Percentiles rank a stretch among this genome's conserved stretches.
These are phyloP conservation scores for Abelmoschus esculentus DNA, from an alignment of 345 rosid species.

Conservation along the genomic window DNA sequence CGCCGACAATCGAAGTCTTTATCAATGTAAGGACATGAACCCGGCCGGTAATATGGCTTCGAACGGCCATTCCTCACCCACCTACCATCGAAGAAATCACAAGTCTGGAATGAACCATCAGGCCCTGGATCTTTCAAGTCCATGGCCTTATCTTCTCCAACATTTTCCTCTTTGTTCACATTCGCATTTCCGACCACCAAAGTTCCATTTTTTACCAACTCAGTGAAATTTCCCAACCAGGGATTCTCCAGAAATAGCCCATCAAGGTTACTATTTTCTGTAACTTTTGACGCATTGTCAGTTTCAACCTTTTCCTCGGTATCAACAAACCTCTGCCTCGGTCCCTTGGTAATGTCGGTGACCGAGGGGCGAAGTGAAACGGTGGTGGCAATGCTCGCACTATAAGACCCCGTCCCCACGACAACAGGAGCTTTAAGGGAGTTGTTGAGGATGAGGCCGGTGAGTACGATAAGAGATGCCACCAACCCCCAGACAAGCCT, in stretches of 20 bases:
- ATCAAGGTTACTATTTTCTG: neutral
- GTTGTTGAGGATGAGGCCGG: constrained; percentile 38
- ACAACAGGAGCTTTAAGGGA: constrained; percentile 28
- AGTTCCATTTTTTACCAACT: constrained; percentile 9
- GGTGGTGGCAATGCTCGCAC: constrained; percentile 18
- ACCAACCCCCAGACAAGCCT: constrained; percentile 45
- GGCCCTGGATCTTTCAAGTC: neutral
- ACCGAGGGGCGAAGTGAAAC: constrained; percentile 24
- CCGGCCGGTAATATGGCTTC: constrained; percentile 62
- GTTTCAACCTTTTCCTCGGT: constrained; percentile 6
- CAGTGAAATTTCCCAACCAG: constrained; percentile 18
- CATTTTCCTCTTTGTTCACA: neutral
- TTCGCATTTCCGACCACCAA: constrained; percentile 9
- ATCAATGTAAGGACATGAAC: constrained; percentile 77
- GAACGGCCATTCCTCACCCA: constrained; percentile 64
- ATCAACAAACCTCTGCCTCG: constrained; percentile 11
- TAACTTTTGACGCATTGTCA: neutral
- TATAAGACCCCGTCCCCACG: constrained; percentile 29
- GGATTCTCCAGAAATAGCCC: neutral
- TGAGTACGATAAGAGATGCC: constrained; percentile 37
- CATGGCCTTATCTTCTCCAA: neutral
- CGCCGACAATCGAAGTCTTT: constrained; percentile 61
- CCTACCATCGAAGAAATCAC: constrained; percentile 69
- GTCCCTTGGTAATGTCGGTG: neutral
- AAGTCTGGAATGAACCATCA: constrained; percentile 18